Percentiles rank a stretch among this genome's conserved stretches.
phyloP scores from a whole-genome alignment of 768 basidiomycete species.

The Glaciozyma martinii region DNA sequence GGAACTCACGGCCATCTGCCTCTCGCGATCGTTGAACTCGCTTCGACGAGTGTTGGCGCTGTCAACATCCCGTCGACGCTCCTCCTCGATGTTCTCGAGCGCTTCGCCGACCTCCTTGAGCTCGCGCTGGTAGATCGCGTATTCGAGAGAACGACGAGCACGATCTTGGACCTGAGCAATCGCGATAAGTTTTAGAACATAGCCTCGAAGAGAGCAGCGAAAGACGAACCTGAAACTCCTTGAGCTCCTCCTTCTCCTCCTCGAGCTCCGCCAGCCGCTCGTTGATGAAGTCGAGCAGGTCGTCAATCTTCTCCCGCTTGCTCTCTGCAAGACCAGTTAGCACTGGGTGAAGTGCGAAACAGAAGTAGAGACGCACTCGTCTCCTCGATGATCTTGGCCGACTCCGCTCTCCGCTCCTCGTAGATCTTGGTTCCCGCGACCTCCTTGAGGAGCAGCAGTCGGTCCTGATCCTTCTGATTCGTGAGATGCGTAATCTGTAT shows the following conservation, averaged over 20 bases:
- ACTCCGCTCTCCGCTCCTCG: slow-evolving; percentile 84
- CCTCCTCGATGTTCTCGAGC: slow-evolving; percentile 53
- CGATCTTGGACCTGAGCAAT: slow-evolving; percentile 59
- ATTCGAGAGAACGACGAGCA: slow-evolving; percentile 86
- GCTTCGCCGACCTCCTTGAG: slow-evolving; percentile 78
- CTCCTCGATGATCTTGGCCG: slow-evolving; percentile 91
- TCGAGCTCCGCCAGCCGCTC: slow-evolving; percentile 82
- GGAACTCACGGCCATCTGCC: slow-evolving; percentile 62
- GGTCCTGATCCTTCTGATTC: slow-evolving; percentile 91
- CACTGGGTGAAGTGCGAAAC: too few relatives aligned
- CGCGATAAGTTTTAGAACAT: background rate
- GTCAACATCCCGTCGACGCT: slow-evolving; percentile 71
- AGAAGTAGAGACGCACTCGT: slow-evolving; percentile 45
- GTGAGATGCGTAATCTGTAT: slow-evolving; percentile 84
- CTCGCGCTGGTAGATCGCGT: slow-evolving; percentile 84
- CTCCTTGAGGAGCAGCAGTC: slow-evolving; percentile 89
- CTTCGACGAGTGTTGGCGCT: slow-evolving; percentile 71
- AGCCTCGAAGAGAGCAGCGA: background rate
- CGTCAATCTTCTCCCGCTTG: slow-evolving; percentile 82
- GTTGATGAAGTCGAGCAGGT: slow-evolving; percentile 82
- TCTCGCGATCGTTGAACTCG: slow-evolving; percentile 72
- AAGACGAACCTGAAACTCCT: slow-evolving; percentile 69
- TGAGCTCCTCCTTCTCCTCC: slow-evolving; percentile 95
- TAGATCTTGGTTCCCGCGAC: slow-evolving; percentile 98
- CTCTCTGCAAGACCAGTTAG: slow-evolving; percentile 48